A percentile compares a stretch with the other conserved stretches of the same genome.
Conservation (phyloP, 345 rosid species). For the Durio zibethinus region DNA sequence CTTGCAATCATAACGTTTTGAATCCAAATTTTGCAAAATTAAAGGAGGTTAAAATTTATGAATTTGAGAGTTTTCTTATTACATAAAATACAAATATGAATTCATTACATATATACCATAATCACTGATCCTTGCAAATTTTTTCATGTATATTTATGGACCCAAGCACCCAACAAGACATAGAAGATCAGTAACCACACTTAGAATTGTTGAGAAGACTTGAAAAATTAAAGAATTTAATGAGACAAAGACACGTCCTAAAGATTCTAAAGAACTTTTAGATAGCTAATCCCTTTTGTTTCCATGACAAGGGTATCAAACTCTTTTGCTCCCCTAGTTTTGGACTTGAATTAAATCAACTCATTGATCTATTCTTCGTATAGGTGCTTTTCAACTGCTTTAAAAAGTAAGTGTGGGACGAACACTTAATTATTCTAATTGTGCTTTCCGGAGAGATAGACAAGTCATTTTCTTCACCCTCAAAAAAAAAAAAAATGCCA, state of each 20-base stretch:
- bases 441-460: background rate
- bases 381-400: slow-evolving; percentile 6
- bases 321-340: background rate
- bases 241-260: background rate
- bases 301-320: background rate
- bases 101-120: too few relatives aligned
- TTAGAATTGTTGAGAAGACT: background rate
- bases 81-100: background rate
- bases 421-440: slow-evolving; percentile 10
- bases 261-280: background rate
- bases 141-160: background rate
- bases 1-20: background rate
- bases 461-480: background rate
- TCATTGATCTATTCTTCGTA: background rate
- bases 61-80: background rate
- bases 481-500: background rate
- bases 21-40: background rate
- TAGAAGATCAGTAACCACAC: background rate
- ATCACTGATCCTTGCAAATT: too few relatives aligned
- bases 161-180: background rate
- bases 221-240: background rate
- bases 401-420: slow-evolving; percentile 1
- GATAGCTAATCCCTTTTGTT: background rate
- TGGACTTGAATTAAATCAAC: background rate
- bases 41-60: background rate